Percentiles rank a stretch among this genome's conserved stretches.
phyloP scores from a whole-genome alignment of 2,329 filamentous ascomycete genomes.

The Aureobasidium sp. region DNA sequence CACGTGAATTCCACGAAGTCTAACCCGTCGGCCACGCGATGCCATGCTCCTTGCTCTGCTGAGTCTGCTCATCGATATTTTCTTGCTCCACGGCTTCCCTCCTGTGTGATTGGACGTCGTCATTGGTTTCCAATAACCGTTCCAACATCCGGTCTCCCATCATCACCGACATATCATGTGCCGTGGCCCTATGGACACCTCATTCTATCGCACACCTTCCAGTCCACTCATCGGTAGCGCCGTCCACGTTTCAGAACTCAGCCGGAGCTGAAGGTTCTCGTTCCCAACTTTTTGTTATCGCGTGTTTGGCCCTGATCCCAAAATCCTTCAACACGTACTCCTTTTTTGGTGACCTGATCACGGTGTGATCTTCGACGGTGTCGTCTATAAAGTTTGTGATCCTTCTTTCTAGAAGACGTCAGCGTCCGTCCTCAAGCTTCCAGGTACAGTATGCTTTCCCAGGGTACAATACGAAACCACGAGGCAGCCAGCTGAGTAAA shows the following conservation, averaged over 20 bases:
- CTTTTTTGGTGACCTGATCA: not conserved
- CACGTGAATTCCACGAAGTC: not conserved
- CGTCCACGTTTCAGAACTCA: not conserved
- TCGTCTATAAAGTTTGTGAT: not conserved
- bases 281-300: not conserved
- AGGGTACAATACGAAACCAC: not conserved
- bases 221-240: too few species aligned
- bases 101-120: not conserved
- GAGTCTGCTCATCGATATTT: not conserved
- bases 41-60: not conserved
- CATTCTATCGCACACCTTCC: too few species aligned
- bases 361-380: not conserved
- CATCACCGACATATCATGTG: not conserved
- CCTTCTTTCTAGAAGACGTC: slow-evolving; percentile 2
- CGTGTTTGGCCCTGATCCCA: not conserved
- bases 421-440: not conserved
- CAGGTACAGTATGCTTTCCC: not conserved
- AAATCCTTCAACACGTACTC: not conserved
- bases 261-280: not conserved
- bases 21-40: not conserved
- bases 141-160: not conserved
- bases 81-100: not conserved
- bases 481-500: not conserved
- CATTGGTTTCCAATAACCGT: not conserved
- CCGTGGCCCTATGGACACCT: not conserved